phyloP scores from a whole-genome alignment of 192 early-diverging fungal species.

The Coemansia sp. region DNA sequence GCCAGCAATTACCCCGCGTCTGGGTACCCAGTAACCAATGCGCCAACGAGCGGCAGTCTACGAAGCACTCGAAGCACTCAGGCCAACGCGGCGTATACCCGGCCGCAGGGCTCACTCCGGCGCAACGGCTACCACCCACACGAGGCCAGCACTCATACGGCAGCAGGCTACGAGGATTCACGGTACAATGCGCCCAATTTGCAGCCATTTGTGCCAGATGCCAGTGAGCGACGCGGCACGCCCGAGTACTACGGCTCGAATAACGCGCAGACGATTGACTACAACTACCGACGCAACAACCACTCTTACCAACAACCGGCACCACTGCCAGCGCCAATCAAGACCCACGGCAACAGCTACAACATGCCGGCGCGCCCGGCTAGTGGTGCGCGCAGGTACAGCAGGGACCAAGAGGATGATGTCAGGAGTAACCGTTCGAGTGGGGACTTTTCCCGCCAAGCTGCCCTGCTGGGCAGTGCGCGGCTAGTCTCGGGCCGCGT shows the following conservation, averaged over 20 bases:
- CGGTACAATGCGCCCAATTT: constrained; percentile 14
- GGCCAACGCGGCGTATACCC: constrained; percentile 8
- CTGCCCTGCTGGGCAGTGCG: constrained; percentile 7
- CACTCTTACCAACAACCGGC: neutral
- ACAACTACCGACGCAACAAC: constrained; percentile 10
- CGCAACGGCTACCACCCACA: constrained; percentile 5
- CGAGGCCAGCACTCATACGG: neutral
- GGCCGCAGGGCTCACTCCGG: constrained; percentile 2
- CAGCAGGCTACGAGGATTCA: constrained; percentile 2
- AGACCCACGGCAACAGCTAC: constrained; percentile 7
- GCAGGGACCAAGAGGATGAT: constrained; percentile 6
- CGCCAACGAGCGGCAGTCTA: constrained; percentile 29
- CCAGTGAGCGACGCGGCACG: constrained; percentile 30
- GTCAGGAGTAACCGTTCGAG: constrained; percentile 4
- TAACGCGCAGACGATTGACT: constrained; percentile 12
- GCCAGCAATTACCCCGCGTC: constrained; percentile 6
- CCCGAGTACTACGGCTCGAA: constrained; percentile 20
- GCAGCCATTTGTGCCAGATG: constrained; percentile 43
- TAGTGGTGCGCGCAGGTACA: constrained; percentile 20
- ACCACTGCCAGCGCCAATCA: neutral
- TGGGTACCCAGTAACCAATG: constrained; percentile 11
- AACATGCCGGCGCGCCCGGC: constrained; percentile 5
- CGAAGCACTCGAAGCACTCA: constrained; percentile 40
- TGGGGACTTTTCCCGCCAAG: neutral
- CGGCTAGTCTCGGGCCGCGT: constrained; percentile 11